phyloP scores from a whole-genome alignment of 441 rosid species.

The Euphorbia schlechtendalii region DNA sequence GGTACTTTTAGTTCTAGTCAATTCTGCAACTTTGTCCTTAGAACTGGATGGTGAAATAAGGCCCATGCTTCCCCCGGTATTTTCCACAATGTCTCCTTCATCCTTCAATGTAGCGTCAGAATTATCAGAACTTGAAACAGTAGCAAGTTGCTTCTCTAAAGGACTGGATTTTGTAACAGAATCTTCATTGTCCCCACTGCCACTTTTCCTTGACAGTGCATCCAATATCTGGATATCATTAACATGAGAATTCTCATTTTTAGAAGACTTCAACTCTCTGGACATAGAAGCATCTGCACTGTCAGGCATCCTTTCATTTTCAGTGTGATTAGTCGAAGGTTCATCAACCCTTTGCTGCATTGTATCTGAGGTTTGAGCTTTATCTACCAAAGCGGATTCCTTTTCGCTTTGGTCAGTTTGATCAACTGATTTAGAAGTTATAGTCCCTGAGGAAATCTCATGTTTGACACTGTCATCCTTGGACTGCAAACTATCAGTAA shows the following conservation, averaged over 20 bases:
- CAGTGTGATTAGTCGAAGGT: constrained; percentile 24
- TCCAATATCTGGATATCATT: constrained; percentile 25
- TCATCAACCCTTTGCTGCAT: constrained; percentile 26
- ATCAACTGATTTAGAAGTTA: constrained; percentile 25
- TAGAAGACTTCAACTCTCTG: constrained; percentile 24
- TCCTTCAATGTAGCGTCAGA: constrained; percentile 25
- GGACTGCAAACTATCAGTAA: constrained; percentile 13
- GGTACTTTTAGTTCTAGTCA: constrained; percentile 39
- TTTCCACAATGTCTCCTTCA: constrained; percentile 33
- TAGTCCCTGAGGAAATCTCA: constrained; percentile 27
- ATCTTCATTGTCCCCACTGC: constrained; percentile 9
- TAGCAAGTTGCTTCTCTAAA: constrained; percentile 30
- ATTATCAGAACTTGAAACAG: constrained; percentile 24
- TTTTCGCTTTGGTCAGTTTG: constrained; percentile 19
- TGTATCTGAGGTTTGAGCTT: constrained; percentile 26
- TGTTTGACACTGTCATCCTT: constrained; percentile 21
- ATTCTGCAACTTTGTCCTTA: constrained; percentile 51
- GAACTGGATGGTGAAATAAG: constrained; percentile 28
- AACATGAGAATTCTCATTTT: constrained; percentile 23
- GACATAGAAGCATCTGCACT: constrained; percentile 26
- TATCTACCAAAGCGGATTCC: constrained; percentile 25
- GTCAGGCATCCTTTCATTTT: constrained; percentile 21
- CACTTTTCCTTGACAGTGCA: constrained; percentile 21
- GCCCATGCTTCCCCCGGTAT: constrained; percentile 8
- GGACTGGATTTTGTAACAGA: constrained; percentile 18